phyloP scores from a whole-genome alignment of 805 yeast genomes.

The Saccharomycopsis sp. region DNA sequence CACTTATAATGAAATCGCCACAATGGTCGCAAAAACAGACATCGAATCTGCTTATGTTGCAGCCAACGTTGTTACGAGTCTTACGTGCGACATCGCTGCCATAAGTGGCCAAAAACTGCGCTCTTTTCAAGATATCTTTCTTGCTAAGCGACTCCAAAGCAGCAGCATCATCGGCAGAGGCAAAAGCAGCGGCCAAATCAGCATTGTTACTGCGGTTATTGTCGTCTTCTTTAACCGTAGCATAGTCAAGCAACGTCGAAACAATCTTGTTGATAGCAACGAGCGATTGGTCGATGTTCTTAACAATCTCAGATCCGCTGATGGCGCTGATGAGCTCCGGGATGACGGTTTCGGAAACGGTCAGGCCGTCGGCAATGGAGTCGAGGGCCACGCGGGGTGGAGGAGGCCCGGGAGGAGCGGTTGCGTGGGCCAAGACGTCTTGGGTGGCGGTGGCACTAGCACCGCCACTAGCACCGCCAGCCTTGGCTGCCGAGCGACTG shows the following conservation, averaged over 20 bases:
- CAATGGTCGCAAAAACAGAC: conserved; percentile 29
- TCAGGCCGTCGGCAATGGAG: background rate
- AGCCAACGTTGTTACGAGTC: background rate
- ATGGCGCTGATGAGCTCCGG: background rate
- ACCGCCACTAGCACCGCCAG: too few species aligned
- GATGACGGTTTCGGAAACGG: background rate
- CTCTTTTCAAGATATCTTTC: background rate
- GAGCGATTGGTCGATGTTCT: background rate
- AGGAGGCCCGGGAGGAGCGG: background rate
- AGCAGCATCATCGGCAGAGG: background rate
- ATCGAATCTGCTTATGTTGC: background rate
- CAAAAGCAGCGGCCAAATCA: background rate
- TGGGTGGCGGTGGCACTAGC: too few species aligned
- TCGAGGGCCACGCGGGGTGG: background rate
- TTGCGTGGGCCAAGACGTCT: background rate
- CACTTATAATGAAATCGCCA: background rate
- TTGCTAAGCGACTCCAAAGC: background rate
- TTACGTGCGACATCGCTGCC: background rate
- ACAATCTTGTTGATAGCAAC: conserved; percentile 1
- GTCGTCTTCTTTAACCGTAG: background rate
- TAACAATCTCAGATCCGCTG: background rate
- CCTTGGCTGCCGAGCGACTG: background rate
- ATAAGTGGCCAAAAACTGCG: background rate
- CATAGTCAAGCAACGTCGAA: background rate
- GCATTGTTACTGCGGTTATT: background rate